A percentile compares a stretch with the other conserved stretches of the same genome.
Evolutionary conservation across 768 basidiomycete genomes (phyloP).

Genomic region (Macrolepiota fuliginosa): DNA sequence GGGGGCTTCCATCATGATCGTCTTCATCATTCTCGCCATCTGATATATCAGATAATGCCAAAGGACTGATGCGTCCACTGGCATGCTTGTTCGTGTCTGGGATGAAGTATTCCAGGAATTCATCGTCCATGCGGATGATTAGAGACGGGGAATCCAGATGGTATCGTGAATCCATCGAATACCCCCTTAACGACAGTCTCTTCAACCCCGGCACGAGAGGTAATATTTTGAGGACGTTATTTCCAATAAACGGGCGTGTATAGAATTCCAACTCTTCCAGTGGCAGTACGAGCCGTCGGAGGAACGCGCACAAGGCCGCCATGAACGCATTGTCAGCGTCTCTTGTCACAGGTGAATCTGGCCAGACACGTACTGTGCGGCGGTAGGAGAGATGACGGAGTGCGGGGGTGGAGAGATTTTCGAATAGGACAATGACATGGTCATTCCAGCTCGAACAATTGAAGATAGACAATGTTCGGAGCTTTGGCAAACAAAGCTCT

Average conservation of each 20-base stretch:
- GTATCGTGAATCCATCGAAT: not conserved
- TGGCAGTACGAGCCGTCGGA: not conserved
- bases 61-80: not conserved
- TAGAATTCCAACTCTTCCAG: not conserved
- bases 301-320: not conserved
- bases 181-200: not conserved
- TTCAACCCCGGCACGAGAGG: conserved; percentile 1
- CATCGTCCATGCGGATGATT: not conserved
- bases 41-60: not conserved
- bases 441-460: not conserved
- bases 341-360: not conserved
- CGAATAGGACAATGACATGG: not conserved
- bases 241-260: not conserved
- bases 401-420: not conserved
- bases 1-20: no score
- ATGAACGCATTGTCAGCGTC: not conserved
- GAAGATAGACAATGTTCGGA: not conserved
- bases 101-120: not conserved
- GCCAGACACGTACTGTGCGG: not conserved
- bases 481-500: not conserved
- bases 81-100: not conserved
- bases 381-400: not conserved
- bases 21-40: not conserved
- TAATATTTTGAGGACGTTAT: not conserved
- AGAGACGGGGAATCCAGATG: not conserved